Evolutionary conservation across 2,329 filamentous ascomycete species (phyloP), one percentile per base, ranked within the genome.

Genomic region (Neopestalotiopsis rosae): DNA sequence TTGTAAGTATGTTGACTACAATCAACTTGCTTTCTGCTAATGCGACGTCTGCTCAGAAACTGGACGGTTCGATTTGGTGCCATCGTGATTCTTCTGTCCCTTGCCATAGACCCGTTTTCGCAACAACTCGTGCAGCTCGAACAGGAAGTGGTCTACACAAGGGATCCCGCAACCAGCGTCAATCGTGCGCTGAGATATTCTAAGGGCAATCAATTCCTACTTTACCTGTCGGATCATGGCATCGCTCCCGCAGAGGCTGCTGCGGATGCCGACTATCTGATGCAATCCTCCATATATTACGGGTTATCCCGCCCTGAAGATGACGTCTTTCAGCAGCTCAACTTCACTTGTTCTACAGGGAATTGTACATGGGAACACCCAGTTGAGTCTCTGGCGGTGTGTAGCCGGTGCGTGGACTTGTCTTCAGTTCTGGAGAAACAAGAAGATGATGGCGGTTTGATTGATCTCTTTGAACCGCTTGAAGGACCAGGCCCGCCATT

Each of bases 281-380:
- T 64, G 58, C 58, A 67, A 59, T 62, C 66, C 3, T 58, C 59
- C 2, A 30, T 67, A 30, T 13, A 57, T 17, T 57, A 56, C 30
- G 59, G 42, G 12, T 10, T 67, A 24, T 20, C 45, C 6, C 30
- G 40, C 5, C 13, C 20, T 6, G 9, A 49, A 13, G 12, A 52
- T 7, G 40, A 20, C 3, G 45, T 63, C 12, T 2, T 14, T 4
- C 42, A 30, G 32, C 66, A 64, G 32, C 45, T 62, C 6, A 32
- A 34, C 10, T 67, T 56, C 6, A 49, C 24, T 34, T 67, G 66
- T 32, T 30, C 66, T 1, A 38, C 20, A 6, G 5, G 38, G 5
- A 62, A 67, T 14, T 67, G 66, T 32, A 61, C 42, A 1, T 67
- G 66, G 66, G 61, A 45, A 4, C n/a, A 7, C 10, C 65, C 65